Conservation (phyloP, 805 yeast genomes). For the Candida awuae region DNA sequence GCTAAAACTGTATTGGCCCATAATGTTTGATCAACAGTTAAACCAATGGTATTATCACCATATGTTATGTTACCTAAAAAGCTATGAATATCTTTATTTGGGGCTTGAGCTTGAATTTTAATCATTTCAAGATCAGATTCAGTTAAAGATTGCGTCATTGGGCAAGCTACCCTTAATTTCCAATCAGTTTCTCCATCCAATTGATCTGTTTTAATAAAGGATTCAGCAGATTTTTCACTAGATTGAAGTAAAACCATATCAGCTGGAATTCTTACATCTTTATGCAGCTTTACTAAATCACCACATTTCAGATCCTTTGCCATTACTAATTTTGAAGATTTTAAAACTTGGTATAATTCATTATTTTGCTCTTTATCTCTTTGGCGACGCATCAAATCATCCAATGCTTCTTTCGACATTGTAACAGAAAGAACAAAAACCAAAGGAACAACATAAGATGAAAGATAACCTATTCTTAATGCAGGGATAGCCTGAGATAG, state of each 20-base stretch:
- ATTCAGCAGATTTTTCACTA: constrained; percentile 74
- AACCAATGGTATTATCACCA: constrained; percentile 51
- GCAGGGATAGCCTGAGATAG: constrained; percentile 87
- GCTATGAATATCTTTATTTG: constrained; percentile 73
- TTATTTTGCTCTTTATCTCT: constrained; percentile 85
- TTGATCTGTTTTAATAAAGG: constrained; percentile 94
- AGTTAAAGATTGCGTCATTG: constrained; percentile 56
- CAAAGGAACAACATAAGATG: constrained; percentile 88
- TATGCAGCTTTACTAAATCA: constrained; percentile 69
- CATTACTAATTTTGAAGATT: constrained; percentile 35
- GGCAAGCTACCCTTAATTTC: constrained; percentile 80
- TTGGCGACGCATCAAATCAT: constrained; percentile 83
- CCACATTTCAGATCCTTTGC: constrained; percentile 74
- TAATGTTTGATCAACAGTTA: constrained; percentile 82
- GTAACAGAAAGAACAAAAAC: constrained; percentile 90
- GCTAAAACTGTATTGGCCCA: constrained; percentile 99
- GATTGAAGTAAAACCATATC: constrained; percentile 82
- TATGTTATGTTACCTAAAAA: constrained; percentile 69
- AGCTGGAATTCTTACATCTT: constrained; percentile 87
- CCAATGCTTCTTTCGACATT: constrained; percentile 92
- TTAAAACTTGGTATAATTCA: constrained; percentile 69
- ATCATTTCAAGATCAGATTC: constrained; percentile 43
- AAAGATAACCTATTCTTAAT: constrained; percentile 83
- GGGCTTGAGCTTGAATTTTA: constrained; percentile 64
- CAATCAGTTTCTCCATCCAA: constrained; percentile 99